These are phyloP conservation scores for Cyclotella cryptica DNA, from an alignment of 108 stramenopile genomes.

Conservation along the genomic window DNA sequence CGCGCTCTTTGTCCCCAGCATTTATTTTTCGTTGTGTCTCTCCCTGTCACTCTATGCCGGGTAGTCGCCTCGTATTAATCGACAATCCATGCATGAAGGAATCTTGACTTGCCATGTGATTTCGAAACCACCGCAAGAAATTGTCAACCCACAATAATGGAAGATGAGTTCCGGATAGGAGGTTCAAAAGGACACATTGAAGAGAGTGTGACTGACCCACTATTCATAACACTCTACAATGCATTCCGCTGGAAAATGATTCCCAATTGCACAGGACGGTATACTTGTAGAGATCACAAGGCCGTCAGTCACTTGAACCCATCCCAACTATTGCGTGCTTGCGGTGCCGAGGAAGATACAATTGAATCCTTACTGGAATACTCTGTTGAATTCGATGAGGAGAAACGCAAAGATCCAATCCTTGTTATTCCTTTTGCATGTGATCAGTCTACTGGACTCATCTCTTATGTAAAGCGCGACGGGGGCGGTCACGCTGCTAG, in stretches of 20 bases:
- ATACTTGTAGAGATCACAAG: conserved; percentile 57
- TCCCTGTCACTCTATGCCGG: too few species aligned
- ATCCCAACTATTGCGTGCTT: conserved; percentile 29
- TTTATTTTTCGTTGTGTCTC: too few species aligned
- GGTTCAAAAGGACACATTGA: conserved; percentile 55
- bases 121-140: too few species aligned
- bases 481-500: background rate
- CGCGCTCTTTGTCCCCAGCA: background rate
- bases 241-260: conserved; percentile 57
- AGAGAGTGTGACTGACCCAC: conserved; percentile 43
- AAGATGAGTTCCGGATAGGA: conserved; percentile 23
- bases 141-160: background rate
- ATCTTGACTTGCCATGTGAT: too few species aligned
- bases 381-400: conserved; percentile 30
- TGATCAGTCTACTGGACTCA: conserved; percentile 43
- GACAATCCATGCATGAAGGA: too few species aligned
- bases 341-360: conserved; percentile 14
- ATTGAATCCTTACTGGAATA: conserved; percentile 25
- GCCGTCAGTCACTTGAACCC: conserved; percentile 39
- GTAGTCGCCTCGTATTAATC: too few species aligned
- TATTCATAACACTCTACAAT: conserved; percentile 47
- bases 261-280: conserved; percentile 61
- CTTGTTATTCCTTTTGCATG: conserved; percentile 51
- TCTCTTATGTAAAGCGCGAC: conserved; percentile 48
- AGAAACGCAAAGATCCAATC: conserved; percentile 42